Percentiles rank a stretch among this genome's conserved stretches.
These are phyloP conservation scores for Pochonia chlamydosporia DNA, from an alignment of 2,329 filamentous ascomycete species.

Conservation along the genomic window DNA sequence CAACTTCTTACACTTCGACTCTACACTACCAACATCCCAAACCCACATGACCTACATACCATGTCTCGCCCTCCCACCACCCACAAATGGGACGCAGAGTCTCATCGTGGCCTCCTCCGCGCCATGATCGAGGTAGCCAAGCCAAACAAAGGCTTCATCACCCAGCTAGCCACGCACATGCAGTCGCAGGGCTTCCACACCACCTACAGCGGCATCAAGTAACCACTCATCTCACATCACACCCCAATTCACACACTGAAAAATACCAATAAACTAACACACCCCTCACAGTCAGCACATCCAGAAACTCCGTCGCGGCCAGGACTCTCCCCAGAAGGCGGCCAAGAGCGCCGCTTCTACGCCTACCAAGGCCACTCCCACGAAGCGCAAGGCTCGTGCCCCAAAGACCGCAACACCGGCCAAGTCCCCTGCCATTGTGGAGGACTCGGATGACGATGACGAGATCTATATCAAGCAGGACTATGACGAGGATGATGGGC, in stretches of 20 bases:
- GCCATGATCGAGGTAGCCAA: conserved; percentile 29
- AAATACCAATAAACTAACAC: conserved; percentile 1
- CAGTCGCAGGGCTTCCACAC: conserved; percentile 30
- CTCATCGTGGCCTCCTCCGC: conserved; percentile 34
- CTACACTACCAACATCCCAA: neutral
- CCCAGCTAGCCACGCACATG: conserved; percentile 24
- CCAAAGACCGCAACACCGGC: conserved; percentile 17
- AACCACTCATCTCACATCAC: conserved; percentile 13
- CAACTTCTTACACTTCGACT: too few relatives aligned
- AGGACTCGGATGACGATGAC: conserved; percentile 20
- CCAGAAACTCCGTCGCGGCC: conserved; percentile 37
- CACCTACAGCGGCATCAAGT: conserved; percentile 34
- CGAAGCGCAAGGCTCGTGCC: conserved; percentile 22
- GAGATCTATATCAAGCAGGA: conserved; percentile 19
- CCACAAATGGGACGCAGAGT: conserved; percentile 24
- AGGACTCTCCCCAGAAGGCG: conserved; percentile 15
- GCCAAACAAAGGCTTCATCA: conserved; percentile 27
- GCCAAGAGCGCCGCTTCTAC: conserved; percentile 7
- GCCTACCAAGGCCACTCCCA: conserved; percentile 9
- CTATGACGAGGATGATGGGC: conserved; percentile 7
- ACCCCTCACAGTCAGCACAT: conserved; percentile 36
- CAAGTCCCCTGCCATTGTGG: conserved; percentile 12
- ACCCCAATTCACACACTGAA: neutral
- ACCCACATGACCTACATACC: neutral
- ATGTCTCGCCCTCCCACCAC: neutral